phyloP scores from a whole-genome alignment of 768 basidiomycete genomes.

The Tubosaeta sp. region DNA sequence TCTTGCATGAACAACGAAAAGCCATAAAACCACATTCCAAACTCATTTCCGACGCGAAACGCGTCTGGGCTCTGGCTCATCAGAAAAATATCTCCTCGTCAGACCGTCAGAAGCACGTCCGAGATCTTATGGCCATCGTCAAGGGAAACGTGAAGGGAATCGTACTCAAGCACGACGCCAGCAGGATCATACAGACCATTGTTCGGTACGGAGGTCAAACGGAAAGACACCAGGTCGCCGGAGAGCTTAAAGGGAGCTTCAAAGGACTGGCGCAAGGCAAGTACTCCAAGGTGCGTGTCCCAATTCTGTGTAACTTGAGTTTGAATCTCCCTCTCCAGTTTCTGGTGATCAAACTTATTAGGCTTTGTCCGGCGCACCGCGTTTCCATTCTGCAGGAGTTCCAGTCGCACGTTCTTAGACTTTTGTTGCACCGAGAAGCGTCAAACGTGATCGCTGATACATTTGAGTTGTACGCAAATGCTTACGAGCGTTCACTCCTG shows the following conservation, averaged over 20 bases:
- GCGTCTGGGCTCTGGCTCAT: conserved; percentile 70
- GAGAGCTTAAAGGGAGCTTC: conserved; percentile 78
- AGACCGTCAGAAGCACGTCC: conserved; percentile 72
- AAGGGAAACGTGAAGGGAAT: conserved; percentile 82
- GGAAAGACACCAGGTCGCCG: conserved; percentile 77
- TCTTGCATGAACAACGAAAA: conserved; percentile 60
- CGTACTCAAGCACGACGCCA: conserved; percentile 89
- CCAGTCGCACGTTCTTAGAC: conserved; percentile 65
- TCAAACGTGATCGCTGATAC: conserved; percentile 81
- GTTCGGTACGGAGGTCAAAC: conserved; percentile 75
- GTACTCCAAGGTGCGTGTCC: conserved; percentile 78
- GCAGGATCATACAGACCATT: conserved; percentile 75
- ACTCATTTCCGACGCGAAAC: conserved; percentile 67
- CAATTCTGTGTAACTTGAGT: no score
- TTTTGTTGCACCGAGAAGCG: conserved; percentile 83
- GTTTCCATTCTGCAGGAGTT: conserved; percentile 75
- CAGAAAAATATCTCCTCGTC: conserved; percentile 64
- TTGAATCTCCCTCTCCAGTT: conserved; percentile 45
- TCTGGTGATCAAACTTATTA: conserved; percentile 74
- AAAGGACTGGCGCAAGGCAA: conserved; percentile 76
- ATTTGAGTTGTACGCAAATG: conserved; percentile 83
- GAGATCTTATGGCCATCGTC: conserved; percentile 69
- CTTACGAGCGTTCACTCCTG: conserved; percentile 77
- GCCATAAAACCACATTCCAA: conserved; percentile 76
- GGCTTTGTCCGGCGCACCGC: conserved; percentile 70